Evolutionary conservation across 495 filamentous ascomycete species (phyloP).

Genomic region (Sabuloglossum arenarium): DNA sequence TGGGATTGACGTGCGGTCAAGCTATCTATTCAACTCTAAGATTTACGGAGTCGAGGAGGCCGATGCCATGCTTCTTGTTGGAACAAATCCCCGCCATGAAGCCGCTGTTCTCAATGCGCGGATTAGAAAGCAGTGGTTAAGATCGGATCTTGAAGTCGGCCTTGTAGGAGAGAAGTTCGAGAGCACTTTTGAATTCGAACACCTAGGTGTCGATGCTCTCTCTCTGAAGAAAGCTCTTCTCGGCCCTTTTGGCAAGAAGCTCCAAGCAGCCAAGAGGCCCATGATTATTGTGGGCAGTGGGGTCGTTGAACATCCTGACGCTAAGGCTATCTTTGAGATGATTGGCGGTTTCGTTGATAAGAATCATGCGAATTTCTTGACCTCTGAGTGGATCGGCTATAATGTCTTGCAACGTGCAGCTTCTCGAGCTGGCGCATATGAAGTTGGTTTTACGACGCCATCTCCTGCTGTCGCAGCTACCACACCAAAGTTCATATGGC

Average conservation of each 20-base stretch:
- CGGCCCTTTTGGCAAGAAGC: conserved; percentile 81
- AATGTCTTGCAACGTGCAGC: conserved; percentile 88
- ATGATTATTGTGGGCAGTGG: conserved; percentile 92
- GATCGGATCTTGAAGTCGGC: conserved; percentile 82
- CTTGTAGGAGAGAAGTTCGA: conserved; percentile 82
- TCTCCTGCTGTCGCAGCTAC: conserved; percentile 57
- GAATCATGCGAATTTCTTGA: conserved; percentile 69
- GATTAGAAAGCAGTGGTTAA: conserved; percentile 92
- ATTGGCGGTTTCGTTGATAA: conserved; percentile 82
- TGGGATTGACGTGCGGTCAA: conserved; percentile 81
- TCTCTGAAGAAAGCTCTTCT: conserved; percentile 65
- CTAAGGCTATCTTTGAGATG: conserved; percentile 79
- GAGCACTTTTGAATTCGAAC: conserved; percentile 80
- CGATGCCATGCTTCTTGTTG: conserved; percentile 77
- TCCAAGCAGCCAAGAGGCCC: conserved; percentile 66
- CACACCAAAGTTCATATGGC: conserved; percentile 87
- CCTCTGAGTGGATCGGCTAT: conserved; percentile 88
- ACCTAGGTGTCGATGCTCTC: conserved; percentile 57
- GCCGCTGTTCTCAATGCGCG: conserved; percentile 87
- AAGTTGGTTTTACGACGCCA: conserved; percentile 79
- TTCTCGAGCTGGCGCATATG: conserved; percentile 79
- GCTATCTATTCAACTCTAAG: conserved; percentile 90
- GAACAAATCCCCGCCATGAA: conserved; percentile 86
- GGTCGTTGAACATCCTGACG: conserved; percentile 70
- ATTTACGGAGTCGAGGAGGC: conserved; percentile 86